Evolutionary conservation across 768 basidiomycete species (phyloP).

Genomic region (Psilocybe subaeruginosa): DNA sequence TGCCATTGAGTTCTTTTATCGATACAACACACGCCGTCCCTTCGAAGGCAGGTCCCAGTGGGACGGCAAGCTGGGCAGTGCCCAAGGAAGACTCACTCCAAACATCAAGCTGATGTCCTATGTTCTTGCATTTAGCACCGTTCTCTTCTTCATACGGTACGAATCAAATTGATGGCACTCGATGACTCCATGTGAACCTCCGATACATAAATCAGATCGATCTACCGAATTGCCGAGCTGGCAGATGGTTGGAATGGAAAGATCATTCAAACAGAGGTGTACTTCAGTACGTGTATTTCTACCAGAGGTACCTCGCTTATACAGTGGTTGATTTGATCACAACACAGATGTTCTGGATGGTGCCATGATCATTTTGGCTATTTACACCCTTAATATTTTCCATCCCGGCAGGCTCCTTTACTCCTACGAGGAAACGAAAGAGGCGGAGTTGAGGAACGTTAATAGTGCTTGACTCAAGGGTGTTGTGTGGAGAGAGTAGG

Average conservation of each 20-base stretch:
- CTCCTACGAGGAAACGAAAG: background rate
- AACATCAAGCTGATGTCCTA: conserved; percentile 14
- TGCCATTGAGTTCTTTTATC: conserved; percentile 47
- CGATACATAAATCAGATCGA: conserved; percentile 27
- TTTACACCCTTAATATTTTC: conserved; percentile 30
- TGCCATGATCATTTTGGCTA: conserved; percentile 34
- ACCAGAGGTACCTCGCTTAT: background rate
- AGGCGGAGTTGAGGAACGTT: background rate
- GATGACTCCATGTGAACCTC: background rate
- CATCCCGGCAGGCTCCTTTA: conserved; percentile 25
- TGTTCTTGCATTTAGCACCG: conserved; percentile 14
- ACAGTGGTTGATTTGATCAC: background rate
- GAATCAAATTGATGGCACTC: background rate
- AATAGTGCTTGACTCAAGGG: background rate
- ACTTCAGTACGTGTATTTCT: conserved; percentile 23
- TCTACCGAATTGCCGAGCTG: conserved; percentile 47
- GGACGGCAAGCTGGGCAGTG: background rate
- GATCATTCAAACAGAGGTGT: conserved; percentile 40
- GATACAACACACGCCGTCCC: conserved; percentile 33
- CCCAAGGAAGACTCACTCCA: conserved; percentile 2
- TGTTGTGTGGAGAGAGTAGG: background rate
- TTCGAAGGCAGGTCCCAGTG: background rate
- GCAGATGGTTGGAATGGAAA: conserved; percentile 42
- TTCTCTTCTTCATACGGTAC: conserved; percentile 21
- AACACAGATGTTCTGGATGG: conserved; percentile 22